Percentiles rank a stretch among this genome's conserved stretches.
Conservation (phyloP, 768 basidiomycete genomes). For the Trametes cinnabarina region DNA sequence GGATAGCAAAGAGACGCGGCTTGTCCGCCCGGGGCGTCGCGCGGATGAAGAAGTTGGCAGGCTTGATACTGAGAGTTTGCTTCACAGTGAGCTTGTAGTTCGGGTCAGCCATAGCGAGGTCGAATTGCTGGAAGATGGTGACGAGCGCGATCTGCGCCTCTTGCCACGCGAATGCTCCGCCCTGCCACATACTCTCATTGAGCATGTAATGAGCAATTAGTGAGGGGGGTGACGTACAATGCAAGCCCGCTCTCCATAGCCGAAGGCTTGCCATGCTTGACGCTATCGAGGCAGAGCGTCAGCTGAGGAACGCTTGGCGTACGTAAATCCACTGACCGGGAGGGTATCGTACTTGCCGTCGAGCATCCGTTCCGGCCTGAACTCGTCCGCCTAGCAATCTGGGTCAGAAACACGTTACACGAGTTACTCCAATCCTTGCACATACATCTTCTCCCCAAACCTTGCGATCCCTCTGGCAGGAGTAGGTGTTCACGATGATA, state of each 20-base stretch:
- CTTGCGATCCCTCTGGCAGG: slow-evolving; percentile 38
- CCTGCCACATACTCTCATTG: slow-evolving; percentile 14
- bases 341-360: slow-evolving; percentile 47
- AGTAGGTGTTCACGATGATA: slow-evolving; percentile 31
- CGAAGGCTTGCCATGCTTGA: slow-evolving; percentile 43
- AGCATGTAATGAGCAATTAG: too few species aligned
- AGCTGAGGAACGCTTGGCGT: background rate
- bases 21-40: slow-evolving; percentile 34
- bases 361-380: slow-evolving; percentile 48
- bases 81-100: slow-evolving; percentile 43
- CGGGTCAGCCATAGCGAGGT: slow-evolving; percentile 42
- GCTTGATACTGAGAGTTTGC: slow-evolving; percentile 48
- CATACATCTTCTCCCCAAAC: slow-evolving; percentile 50
- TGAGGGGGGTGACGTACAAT: slow-evolving; percentile 17
- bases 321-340: slow-evolving; percentile 28
- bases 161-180: slow-evolving; percentile 48
- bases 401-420: background rate
- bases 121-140: slow-evolving; percentile 46
- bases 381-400: slow-evolving; percentile 32
- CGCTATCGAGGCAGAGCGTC: slow-evolving; percentile 25
- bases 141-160: slow-evolving; percentile 43
- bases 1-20: slow-evolving; percentile 19
- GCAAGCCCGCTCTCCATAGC: slow-evolving; percentile 26
- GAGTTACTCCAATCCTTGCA: background rate
- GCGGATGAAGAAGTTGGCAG: slow-evolving; percentile 39